Percentiles rank a stretch among this genome's conserved stretches.
Conservation (phyloP, 176 grass and related monocot species). For the Luzula sylvatica region DNA sequence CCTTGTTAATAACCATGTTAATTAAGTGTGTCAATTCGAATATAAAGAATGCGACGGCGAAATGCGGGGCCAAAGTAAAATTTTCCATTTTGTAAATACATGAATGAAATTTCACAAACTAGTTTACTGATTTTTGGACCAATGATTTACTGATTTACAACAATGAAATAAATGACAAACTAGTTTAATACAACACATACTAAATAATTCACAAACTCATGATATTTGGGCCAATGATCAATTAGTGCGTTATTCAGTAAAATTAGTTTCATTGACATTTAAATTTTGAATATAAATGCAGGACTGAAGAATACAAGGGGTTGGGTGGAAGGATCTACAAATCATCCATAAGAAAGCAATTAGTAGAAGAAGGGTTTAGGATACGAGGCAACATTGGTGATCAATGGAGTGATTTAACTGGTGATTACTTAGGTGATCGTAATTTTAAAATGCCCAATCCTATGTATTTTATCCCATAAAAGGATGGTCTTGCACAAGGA, state of each 20-base stretch:
- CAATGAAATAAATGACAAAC: not conserved
- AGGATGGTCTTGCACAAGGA: not conserved
- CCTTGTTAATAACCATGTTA: too few species aligned
- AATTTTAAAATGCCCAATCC: conserved; percentile 94
- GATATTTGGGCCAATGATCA: too few species aligned
- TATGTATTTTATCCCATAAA: conserved; percentile 45
- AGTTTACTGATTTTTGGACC: too few species aligned
- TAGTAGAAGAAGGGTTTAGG: conserved; percentile 58
- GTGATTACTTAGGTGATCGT: conserved; percentile 58
- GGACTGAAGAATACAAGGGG: conserved; percentile 43
- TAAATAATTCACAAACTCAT: too few species aligned
- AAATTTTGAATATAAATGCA: conserved; percentile 12
- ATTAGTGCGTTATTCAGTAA: too few species aligned
- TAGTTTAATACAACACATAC: too few species aligned
- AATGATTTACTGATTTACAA: not conserved
- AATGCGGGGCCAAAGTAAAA: too few species aligned
- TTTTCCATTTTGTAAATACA: too few species aligned
- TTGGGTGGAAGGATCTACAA: conserved; percentile 62
- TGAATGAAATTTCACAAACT: too few species aligned
- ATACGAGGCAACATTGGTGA: conserved; percentile 83
- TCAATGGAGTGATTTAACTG: conserved; percentile 89
- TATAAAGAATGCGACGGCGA: too few species aligned
- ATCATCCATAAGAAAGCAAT: conserved; percentile 62
- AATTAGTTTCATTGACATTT: not conserved
- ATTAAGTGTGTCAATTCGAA: too few species aligned